Conservation (phyloP, 2,329 filamentous ascomycete species). For the Chaetomium strumarium region DNA sequence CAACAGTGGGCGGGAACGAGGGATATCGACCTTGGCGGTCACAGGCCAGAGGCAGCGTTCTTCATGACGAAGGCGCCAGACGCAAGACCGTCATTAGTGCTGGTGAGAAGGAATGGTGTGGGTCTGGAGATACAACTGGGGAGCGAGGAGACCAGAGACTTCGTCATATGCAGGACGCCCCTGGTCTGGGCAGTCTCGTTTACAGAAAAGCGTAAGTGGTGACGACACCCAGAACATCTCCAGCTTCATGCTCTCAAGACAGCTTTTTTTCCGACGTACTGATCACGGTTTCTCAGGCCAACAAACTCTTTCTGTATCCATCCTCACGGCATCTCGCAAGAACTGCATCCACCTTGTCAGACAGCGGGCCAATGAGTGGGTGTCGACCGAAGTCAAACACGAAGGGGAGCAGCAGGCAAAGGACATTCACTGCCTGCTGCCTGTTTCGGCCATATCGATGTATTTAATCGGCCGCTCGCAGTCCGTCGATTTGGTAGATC, state of each 20-base stretch:
- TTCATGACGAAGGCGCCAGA: conserved; percentile 45
- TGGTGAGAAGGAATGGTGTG: conserved; percentile 59
- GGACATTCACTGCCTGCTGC: conserved; percentile 52
- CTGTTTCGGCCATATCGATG: conserved; percentile 50
- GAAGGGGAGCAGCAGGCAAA: conserved; percentile 31
- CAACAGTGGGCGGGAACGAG: conserved; percentile 51
- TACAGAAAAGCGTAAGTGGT: conserved; percentile 38
- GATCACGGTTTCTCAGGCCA: conserved; percentile 16
- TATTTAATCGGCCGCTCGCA: conserved; percentile 55
- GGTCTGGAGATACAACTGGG: conserved; percentile 53
- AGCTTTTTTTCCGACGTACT: neutral
- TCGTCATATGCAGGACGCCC: conserved; percentile 46
- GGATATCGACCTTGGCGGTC: conserved; percentile 49
- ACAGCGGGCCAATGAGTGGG: conserved; percentile 42
- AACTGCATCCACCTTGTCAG: conserved; percentile 46
- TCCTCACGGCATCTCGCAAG: conserved; percentile 45
- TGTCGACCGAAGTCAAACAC: conserved; percentile 41
- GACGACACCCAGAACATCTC: neutral
- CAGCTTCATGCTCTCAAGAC: neutral
- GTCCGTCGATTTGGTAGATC: conserved; percentile 56
- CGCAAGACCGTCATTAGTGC: conserved; percentile 44
- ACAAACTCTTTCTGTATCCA: conserved; percentile 27
- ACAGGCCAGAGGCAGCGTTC: conserved; percentile 57
- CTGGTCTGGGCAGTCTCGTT: conserved; percentile 46
- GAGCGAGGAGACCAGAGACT: conserved; percentile 36